A percentile compares a stretch with the other conserved stretches of the same genome.
Evolutionary conservation across 306 rosid species (phyloP).

Genomic region (Prinsepia uniflora): DNA sequence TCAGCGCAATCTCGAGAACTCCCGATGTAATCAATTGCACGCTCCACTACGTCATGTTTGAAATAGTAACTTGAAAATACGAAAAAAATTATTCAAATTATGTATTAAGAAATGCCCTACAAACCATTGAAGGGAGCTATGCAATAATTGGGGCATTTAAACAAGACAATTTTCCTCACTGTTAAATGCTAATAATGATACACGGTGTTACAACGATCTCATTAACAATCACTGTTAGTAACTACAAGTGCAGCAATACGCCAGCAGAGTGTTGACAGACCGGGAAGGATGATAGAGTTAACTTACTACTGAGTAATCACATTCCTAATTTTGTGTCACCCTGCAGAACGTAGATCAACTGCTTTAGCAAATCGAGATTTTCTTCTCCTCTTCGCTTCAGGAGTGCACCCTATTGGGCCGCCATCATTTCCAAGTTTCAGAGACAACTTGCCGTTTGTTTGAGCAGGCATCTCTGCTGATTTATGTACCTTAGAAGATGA

Average conservation of each 20-base stretch:
- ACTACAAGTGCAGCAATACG: background rate
- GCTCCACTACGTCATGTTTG: too few species aligned
- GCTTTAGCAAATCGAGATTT: constrained; percentile 52
- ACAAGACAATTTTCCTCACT: background rate
- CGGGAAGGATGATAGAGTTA: background rate
- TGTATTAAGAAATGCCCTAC: too few species aligned
- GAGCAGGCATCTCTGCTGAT: constrained; percentile 26
- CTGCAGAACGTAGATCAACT: constrained; percentile 47
- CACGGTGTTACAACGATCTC: background rate
- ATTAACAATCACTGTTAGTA: constrained; percentile 7
- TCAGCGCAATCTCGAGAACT: too few species aligned
- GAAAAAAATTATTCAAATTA: too few species aligned
- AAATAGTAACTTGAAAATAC: too few species aligned
- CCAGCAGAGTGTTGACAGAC: constrained; percentile 26
- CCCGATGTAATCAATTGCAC: too few species aligned
- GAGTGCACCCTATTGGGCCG: constrained; percentile 44
- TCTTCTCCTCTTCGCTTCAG: constrained; percentile 69
- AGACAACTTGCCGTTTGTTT: constrained; percentile 47
- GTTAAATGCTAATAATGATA: background rate
- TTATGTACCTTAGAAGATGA: constrained; percentile 32
- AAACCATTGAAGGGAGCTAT: too few species aligned
- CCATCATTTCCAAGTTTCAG: constrained; percentile 50
- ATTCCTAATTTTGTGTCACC: constrained; percentile 21
- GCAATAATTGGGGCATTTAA: background rate
- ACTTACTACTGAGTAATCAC: constrained; percentile 1